Base-by-base conservation (phyloP, 768 basidiomycete species). In the Kwoniella shandongensis region DNA sequence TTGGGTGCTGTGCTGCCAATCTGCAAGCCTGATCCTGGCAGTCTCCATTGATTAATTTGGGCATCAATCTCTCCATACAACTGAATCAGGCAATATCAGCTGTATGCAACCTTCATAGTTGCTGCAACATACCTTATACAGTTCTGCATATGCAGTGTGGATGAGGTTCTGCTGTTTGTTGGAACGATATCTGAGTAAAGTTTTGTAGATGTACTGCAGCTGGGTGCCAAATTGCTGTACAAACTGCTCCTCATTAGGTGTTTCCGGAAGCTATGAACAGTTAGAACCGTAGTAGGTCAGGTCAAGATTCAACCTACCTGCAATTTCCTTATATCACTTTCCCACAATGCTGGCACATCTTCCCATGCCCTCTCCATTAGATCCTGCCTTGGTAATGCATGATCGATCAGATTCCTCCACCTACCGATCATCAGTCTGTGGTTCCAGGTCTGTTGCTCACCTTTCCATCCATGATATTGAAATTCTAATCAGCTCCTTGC, bases 211-310 rank as follows among this genome's bases (percentile, higher is more conserved):
- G 2, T 46, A 45, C n/a, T 51, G 49, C 22, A 73, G 39, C 27
- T 56, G 60, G 1, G 49, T 49, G 0, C 73, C 73, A 45, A 65
- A 76, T 7, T 59, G 61, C 48, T 73, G 68, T 0, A 66, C 61
- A 44, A 76, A 76, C 8, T 67, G 63, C n/a, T 67, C 68, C 30
- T 76, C 75, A 39, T 74, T 73, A 10, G 72, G 73, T 8, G 72
- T 73, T 47, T 76, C 72, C 7, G 72, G 72, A 0, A 44, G 29
- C 65, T 72, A 20, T 17, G 7, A 49, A 13, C 25, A 30, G n/a
- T n/a, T n/a, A n/a, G n/a, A n/a, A n/a, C n/a, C n/a, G n/a, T n/a
- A n/a, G n/a, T n/a, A n/a, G n/a, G n/a, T n/a, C n/a, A n/a, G n/a
- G n/a, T n/a, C n/a, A n/a, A n/a, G n/a, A n/a, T n/a, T 48, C 32